phyloP scores from a whole-genome alignment of 495 filamentous ascomycete genomes.

The Lepidopterella palustris region DNA sequence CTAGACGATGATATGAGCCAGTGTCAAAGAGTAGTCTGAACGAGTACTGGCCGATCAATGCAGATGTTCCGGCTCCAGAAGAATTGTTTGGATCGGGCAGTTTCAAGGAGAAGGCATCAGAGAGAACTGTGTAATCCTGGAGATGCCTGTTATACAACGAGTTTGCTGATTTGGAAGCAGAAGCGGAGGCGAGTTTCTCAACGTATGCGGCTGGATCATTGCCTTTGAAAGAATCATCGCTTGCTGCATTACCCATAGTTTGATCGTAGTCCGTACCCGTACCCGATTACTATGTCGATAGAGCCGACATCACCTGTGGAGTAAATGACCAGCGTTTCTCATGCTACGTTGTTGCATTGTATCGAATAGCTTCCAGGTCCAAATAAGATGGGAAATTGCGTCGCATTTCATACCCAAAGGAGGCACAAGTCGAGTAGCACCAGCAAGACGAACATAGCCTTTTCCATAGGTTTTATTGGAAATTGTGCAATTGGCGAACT shows the following conservation, averaged over 20 bases:
- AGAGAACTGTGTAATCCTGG: conserved; percentile 37
- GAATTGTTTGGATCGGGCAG: conserved; percentile 41
- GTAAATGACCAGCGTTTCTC: background rate
- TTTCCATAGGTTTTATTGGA: conserved; percentile 30
- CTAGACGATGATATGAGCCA: conserved; percentile 41
- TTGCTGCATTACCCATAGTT: conserved; percentile 38
- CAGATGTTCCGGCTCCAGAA: conserved; percentile 33
- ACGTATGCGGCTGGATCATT: conserved; percentile 39
- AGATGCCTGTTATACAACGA: conserved; percentile 37
- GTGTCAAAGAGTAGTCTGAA: background rate
- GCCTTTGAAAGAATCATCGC: conserved; percentile 43
- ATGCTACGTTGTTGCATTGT: background rate
- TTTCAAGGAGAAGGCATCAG: conserved; percentile 36
- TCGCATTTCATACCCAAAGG: conserved; percentile 39
- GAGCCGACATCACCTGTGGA: background rate
- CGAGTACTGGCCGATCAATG: conserved; percentile 37
- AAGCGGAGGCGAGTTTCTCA: conserved; percentile 29
- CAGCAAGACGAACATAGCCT: conserved; percentile 30
- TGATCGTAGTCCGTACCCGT: conserved; percentile 45
- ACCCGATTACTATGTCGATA: conserved; percentile 37
- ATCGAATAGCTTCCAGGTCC: background rate
- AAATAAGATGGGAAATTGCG: conserved; percentile 24
- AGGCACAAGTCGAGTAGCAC: conserved; percentile 24
- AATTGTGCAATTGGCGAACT: conserved; percentile 19
- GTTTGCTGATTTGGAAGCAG: conserved; percentile 29